Evolutionary conservation across 2,329 filamentous ascomycete species (phyloP).

Genomic region (Penicillium sp.): DNA sequence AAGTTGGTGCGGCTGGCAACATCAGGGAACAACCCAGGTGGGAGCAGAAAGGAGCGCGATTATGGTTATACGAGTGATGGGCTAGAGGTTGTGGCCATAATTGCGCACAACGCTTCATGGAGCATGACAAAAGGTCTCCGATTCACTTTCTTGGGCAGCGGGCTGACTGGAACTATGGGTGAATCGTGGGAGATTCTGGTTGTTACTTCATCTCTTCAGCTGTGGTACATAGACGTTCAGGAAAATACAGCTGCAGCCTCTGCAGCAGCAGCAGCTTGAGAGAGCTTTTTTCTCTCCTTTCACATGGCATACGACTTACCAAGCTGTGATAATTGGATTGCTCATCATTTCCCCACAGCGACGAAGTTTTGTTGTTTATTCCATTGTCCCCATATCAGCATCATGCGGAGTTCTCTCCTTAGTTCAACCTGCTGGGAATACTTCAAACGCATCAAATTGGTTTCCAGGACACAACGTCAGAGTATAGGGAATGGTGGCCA

Average conservation of each 20-base stretch:
- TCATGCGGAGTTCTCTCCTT: too few relatives aligned
- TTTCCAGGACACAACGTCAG: too few relatives aligned
- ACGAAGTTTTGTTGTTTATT: too few relatives aligned
- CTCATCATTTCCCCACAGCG: too few relatives aligned
- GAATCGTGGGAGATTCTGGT: slow-evolving; percentile 13
- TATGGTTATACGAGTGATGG: slow-evolving; percentile 12
- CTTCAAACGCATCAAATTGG: too few relatives aligned
- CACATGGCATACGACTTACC: not conserved
- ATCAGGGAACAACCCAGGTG: not conserved
- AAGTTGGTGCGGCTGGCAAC: slow-evolving; percentile 11
- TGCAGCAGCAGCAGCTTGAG: not conserved
- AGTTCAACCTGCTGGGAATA: too few relatives aligned
- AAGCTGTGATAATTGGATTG: too few relatives aligned
- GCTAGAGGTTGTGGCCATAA: slow-evolving; percentile 14
- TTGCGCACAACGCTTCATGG: slow-evolving; percentile 16
- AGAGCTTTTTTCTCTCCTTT: not conserved
- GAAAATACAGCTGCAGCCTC: not conserved
- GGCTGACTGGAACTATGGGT: slow-evolving; percentile 10
- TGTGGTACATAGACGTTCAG: slow-evolving; percentile 12
- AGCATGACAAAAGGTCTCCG: slow-evolving; percentile 14
- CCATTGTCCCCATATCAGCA: too few relatives aligned
- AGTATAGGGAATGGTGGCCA: too few relatives aligned
- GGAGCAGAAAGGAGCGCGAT: slow-evolving; percentile 10
- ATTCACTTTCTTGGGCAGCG: slow-evolving; percentile 10
- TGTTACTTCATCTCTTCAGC: slow-evolving; percentile 10